Evolutionary conservation across 2,329 filamentous ascomycete genomes (phyloP), one percentile per base, ranked within the genome.

Genomic region (Aureobasidium uvarum): DNA sequence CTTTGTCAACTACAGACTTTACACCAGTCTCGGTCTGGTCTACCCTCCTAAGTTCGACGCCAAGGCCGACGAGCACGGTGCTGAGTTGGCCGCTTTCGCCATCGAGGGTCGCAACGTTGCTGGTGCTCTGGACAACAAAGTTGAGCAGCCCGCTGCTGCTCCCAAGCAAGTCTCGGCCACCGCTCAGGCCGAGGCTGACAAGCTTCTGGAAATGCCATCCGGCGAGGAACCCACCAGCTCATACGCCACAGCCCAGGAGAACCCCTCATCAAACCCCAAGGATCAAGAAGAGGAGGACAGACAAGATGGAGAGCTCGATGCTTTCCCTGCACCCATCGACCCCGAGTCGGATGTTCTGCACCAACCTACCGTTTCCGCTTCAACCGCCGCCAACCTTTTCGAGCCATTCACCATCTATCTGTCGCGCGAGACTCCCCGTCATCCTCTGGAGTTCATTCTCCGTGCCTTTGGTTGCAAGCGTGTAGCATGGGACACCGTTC

Each of bases 1-100:
- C 67, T 99, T 99, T 74, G 88, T 98, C 79, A 97, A 99, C 83
- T 99, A 92, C 83, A 84, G 92, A 69, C 83, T 99, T 54, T 99
- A 97, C 81, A 96, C 92, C 1, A 88, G 91, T 0, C 83, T 96
- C 69, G 95, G 95, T 10, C 81, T 99, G 68, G 92, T 97, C 66
- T 99, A 99, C 75, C 95, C 95, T 20, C 95, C 95, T 68, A 96
- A 92, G 78, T 98, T 98, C 72, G 92, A 97, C 75, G 82, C 86
- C 71, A 83, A 83, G 74, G 94, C 91, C 79, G 95, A 98, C 74
- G 92, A 96, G 75, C 86, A 90, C 73, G 92, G 91, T 68, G 95
- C 89, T 52, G 95, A 97, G 78, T 83, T 99, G 52, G 91, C 88
- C 28, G 95, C 95, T 31, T 96, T 98, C 79, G 92, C 90, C 36